Percentiles rank a stretch among this genome's conserved stretches.
Evolutionary conservation across 2,329 filamentous ascomycete genomes (phyloP).

Genomic region (Lachnellula hyalina): DNA sequence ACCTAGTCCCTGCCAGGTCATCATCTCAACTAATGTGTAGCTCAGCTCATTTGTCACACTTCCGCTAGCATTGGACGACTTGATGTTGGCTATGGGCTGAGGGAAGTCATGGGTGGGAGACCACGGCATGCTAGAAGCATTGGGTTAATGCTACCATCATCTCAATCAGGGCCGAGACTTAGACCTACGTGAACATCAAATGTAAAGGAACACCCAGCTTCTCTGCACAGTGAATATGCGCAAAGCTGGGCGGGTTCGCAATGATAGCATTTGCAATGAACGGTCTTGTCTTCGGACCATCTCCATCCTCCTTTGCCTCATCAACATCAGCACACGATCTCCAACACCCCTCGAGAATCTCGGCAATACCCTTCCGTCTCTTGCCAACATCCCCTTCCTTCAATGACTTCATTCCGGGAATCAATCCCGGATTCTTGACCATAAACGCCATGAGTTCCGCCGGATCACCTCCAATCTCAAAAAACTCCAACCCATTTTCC

Average conservation of each 20-base stretch:
- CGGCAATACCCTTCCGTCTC: not conserved
- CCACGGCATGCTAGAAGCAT: constrained; percentile 50
- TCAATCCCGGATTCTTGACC: not conserved
- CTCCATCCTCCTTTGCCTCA: not conserved
- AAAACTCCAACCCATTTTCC: not conserved
- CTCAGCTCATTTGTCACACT: constrained; percentile 65
- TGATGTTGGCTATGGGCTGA: constrained; percentile 61
- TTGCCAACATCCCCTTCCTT: not conserved
- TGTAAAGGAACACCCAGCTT: constrained; percentile 70
- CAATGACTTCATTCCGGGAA: not conserved
- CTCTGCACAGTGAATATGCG: constrained; percentile 72
- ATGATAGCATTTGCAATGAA: constrained; percentile 64
- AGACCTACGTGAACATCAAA: constrained; percentile 35
- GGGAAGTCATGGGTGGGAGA: constrained; percentile 61
- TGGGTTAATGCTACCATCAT: not conserved
- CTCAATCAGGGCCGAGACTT: not conserved
- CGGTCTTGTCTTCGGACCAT: not conserved
- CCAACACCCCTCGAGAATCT: not conserved
- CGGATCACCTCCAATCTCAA: not conserved
- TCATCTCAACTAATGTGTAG: constrained; percentile 73
- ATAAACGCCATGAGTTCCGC: not conserved
- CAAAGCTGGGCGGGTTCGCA: constrained; percentile 72
- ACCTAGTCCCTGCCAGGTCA: constrained; percentile 47
- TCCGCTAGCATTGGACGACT: constrained; percentile 62
- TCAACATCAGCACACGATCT: not conserved